Evolutionary conservation across 2,329 filamentous ascomycete species (phyloP).

Genomic region (Fusarium sp.): DNA sequence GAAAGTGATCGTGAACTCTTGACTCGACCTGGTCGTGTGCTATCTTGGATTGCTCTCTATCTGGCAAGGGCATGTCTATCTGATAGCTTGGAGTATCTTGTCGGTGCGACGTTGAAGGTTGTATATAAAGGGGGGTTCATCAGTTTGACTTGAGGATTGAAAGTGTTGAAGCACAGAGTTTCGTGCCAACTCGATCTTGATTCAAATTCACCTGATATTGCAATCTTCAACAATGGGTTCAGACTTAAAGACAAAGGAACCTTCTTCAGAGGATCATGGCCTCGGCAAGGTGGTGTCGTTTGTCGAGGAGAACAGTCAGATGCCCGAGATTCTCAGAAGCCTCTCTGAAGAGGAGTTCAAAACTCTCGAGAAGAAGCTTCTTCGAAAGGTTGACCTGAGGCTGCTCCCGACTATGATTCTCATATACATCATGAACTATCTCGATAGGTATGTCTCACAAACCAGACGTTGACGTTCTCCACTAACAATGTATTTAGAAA

Average conservation of each 20-base stretch:
- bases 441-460: not conserved
- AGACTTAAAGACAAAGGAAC: not conserved
- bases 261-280: not conserved
- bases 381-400: constrained; percentile 2
- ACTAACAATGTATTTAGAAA: constrained; percentile 4
- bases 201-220: not conserved
- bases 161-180: not conserved
- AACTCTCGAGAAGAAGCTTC: constrained; percentile 1
- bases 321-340: not conserved
- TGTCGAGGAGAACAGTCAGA: not conserved
- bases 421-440: constrained; percentile 18
- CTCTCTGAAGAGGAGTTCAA: not conserved
- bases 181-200: not conserved
- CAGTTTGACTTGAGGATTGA: not conserved
- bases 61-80: not conserved
- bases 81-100: not conserved
- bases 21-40: not conserved
- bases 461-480: not conserved
- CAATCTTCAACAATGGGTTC: not conserved
- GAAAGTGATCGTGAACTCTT: not conserved
- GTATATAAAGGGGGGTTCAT: not conserved
- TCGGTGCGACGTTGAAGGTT: not conserved
- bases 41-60: not conserved
- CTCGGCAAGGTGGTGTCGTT: not conserved
- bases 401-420: constrained; percentile 6